Base-by-base conservation (phyloP, 257 asterid genomes). In the Solanum bulbocastanum region DNA sequence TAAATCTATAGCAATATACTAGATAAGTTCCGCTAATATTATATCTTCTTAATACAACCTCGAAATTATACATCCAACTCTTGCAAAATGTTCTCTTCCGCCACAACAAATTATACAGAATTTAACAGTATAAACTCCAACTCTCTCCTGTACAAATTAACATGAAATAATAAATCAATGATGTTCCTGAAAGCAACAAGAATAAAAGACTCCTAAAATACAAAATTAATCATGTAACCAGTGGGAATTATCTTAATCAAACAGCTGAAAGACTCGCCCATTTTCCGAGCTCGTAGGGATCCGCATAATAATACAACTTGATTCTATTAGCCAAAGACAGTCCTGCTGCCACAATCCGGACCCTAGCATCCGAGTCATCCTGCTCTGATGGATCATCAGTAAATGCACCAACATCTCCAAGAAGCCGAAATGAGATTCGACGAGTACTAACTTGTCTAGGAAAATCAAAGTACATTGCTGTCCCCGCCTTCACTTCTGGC, bases 181-280 rank as follows among this genome's bases (percentile, higher is more conserved):
- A 44, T 46, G 40, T 30, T 81, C 25, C 27, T 44, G 40, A 79
- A 46, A 81, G 68, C 40, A 81, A 81, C 40, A 81, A 81, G 85
- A 81, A 81, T 27, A 44, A 52, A 16, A 78, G 68, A 81, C 40
- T 30, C 85, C 25, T 44, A 27, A 46, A 44, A 27, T 81, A 81
- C 68, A 81, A 81, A 81, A 81, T 18, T 16, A 81, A 81, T 46
- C 68, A 46, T 81, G 68, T 18, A 46, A 42, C 36, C 37, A 27
- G 39, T 15, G 5, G 35, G 33, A 16, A 78, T 83, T 79, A 12
- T 13, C 13, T 56, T 40, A 78, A 86, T 93, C 94, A 96, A 71
- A 96, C 90, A 65, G 97, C 98, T 16, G 98, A 96, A 87, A 94
- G 98, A 88, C 96, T 94, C 22, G 98, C 98, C 98, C 98, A 96